These are phyloP conservation scores for Oehlia diaphana DNA, from an alignment of 192 early-diverging fungal genomes.

Conservation along the genomic window DNA sequence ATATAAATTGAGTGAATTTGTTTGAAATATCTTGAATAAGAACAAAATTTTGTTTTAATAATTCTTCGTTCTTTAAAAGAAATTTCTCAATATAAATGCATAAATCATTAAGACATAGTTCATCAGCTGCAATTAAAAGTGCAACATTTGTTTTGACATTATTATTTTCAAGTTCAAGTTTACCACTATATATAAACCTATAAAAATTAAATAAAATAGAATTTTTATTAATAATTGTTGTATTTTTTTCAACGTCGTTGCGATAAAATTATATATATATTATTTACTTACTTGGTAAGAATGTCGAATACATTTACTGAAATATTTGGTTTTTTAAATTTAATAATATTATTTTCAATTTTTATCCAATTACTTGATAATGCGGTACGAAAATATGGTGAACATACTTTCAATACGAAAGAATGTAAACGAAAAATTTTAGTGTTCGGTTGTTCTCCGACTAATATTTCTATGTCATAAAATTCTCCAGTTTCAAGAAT, in stretches of 20 bases:
- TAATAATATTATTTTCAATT: background rate
- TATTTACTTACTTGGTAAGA: background rate
- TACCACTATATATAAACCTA: background rate
- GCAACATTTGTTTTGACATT: background rate
- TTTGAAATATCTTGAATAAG: background rate
- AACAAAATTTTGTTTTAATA: conserved; percentile 1
- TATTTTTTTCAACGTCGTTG: no score
- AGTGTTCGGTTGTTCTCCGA: background rate
- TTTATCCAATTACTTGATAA: background rate
- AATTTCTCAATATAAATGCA: background rate
- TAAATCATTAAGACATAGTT: background rate
- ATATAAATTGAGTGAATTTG: background rate
- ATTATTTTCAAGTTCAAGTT: background rate
- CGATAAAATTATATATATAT: no score
- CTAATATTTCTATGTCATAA: background rate
- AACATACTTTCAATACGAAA: background rate
- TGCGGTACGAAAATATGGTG: conserved; percentile 9
- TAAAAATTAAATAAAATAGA: no score
- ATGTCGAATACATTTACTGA: background rate
- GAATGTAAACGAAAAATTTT: background rate
- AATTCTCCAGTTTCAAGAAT: background rate
- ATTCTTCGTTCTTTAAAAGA: background rate
- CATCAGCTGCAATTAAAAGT: background rate
- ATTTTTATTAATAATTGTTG: background rate
- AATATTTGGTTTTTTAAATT: conserved; percentile 13